phyloP scores from a whole-genome alignment of 257 asterid genomes.

The Ajuga chamaepitys region DNA sequence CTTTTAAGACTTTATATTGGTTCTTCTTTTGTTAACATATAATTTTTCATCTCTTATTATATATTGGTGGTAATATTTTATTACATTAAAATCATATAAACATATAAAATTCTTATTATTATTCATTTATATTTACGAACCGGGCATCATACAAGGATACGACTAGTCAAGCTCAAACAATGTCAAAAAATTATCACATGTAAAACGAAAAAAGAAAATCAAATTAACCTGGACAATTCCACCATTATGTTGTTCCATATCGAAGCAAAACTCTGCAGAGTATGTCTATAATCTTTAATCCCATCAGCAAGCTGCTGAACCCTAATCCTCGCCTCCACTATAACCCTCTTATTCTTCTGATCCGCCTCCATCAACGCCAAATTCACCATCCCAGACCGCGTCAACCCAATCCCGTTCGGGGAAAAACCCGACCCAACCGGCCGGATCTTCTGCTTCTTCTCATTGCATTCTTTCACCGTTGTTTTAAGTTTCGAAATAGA shows the following conservation, averaged over 20 bases:
- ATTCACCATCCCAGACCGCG: slow-evolving; percentile 86
- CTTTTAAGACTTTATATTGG: too few species aligned
- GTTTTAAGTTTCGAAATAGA: slow-evolving; percentile 42
- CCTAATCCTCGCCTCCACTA: slow-evolving; percentile 89
- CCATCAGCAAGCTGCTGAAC: slow-evolving; percentile 96
- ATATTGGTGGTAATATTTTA: too few species aligned
- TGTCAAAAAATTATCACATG: not conserved
- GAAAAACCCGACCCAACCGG: slow-evolving; percentile 93
- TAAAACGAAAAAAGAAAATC: not conserved
- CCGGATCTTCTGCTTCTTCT: slow-evolving; percentile 66
- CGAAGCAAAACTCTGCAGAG: slow-evolving; percentile 92
- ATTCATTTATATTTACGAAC: too few species aligned
- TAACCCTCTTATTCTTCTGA: slow-evolving; percentile 66
- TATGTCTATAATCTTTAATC: slow-evolving; percentile 68
- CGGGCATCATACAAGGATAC: too few species aligned
- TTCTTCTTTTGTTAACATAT: too few species aligned
- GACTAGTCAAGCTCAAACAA: too few species aligned
- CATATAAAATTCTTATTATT: too few species aligned
- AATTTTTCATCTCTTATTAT: too few species aligned
- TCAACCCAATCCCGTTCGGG: slow-evolving; percentile 88
- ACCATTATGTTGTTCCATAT: slow-evolving; percentile 96
- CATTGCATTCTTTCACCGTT: slow-evolving; percentile 46
- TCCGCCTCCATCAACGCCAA: slow-evolving; percentile 94
- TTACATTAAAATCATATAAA: too few species aligned
- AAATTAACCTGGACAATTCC: slow-evolving; percentile 81